Conservation (phyloP, 2,329 filamentous ascomycete genomes). For the Claviceps sorghi region DNA sequence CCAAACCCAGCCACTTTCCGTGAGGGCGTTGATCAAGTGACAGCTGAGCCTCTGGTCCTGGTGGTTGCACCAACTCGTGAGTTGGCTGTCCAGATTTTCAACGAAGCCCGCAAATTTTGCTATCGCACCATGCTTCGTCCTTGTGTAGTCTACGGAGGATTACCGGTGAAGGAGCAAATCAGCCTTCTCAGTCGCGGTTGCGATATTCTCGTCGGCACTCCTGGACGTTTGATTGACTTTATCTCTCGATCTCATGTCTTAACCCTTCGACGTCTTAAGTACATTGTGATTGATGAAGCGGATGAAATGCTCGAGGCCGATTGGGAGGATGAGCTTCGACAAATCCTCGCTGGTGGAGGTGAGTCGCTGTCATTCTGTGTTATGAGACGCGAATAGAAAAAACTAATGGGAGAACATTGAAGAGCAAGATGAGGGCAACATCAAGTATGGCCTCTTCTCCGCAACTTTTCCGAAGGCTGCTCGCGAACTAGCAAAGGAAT, state of each 20-base stretch:
- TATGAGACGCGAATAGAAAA: constrained; percentile 2
- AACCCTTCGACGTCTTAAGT: constrained; percentile 62
- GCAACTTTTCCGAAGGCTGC: constrained; percentile 80
- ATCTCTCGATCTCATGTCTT: constrained; percentile 57
- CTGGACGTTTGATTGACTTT: constrained; percentile 74
- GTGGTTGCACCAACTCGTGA: constrained; percentile 80
- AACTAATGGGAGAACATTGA: constrained; percentile 12
- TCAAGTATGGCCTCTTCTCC: constrained; percentile 73
- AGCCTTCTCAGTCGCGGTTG: constrained; percentile 68
- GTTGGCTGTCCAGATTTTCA: constrained; percentile 86
- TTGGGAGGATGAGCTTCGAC: constrained; percentile 62
- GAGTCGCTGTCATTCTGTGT: constrained; percentile 23
- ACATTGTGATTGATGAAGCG: constrained; percentile 79
- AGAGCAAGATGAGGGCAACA: constrained; percentile 60
- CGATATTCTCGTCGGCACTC: constrained; percentile 76
- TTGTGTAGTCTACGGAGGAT: constrained; percentile 77
- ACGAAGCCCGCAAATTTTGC: constrained; percentile 81
- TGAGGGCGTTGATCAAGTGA: constrained; percentile 32
- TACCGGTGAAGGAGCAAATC: constrained; percentile 54
- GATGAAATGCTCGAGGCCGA: constrained; percentile 76
- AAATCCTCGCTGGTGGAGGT: constrained; percentile 72
- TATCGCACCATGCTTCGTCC: constrained; percentile 92
- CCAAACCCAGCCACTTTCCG: constrained; percentile 48
- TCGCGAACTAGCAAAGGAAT: constrained; percentile 61
- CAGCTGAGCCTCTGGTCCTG: constrained; percentile 77